These are phyloP conservation scores for Clonostachys chloroleuca DNA, from an alignment of 2,329 filamentous ascomycete genomes.

Conservation along the genomic window DNA sequence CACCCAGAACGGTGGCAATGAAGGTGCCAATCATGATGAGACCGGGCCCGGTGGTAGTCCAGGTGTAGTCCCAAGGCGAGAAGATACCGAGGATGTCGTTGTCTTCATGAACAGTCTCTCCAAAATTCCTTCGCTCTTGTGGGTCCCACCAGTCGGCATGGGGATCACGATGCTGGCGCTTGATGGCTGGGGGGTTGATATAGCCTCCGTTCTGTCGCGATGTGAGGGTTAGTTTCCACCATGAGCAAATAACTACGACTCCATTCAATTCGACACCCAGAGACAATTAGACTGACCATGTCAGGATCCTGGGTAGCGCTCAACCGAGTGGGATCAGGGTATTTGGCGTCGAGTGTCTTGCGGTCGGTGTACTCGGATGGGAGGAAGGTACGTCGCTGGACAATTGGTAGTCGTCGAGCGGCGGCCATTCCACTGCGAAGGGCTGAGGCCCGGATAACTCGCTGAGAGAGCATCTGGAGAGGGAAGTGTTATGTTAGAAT, in stretches of 20 bases:
- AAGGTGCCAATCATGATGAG: conserved; percentile 65
- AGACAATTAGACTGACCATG: conserved; percentile 45
- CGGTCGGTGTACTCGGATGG: conserved; percentile 42
- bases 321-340: conserved; percentile 38
- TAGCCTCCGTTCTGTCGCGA: conserved; percentile 72
- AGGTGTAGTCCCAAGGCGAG: conserved; percentile 84
- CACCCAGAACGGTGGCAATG: conserved; percentile 54
- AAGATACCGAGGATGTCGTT: conserved; percentile 91
- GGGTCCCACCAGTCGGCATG: conserved; percentile 95
- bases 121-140: conserved; percentile 95
- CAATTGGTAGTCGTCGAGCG: conserved; percentile 43
- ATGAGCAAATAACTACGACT: background rate
- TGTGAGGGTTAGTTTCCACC: background rate
- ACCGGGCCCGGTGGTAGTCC: conserved; percentile 68
- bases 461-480: conserved; percentile 57
- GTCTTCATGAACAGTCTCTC: conserved; percentile 95
- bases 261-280: background rate
- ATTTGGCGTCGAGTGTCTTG: conserved; percentile 46
- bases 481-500: background rate
- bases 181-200: conserved; percentile 72
- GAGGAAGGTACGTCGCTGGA: conserved; percentile 54
- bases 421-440: conserved; percentile 37
- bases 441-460: conserved; percentile 47
- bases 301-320: conserved; percentile 61
- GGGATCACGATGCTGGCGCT: conserved; percentile 90